A percentile compares a stretch with the other conserved stretches of the same genome.
Conservation (phyloP, 768 basidiomycete species). For the Termitomyces sp. region DNA sequence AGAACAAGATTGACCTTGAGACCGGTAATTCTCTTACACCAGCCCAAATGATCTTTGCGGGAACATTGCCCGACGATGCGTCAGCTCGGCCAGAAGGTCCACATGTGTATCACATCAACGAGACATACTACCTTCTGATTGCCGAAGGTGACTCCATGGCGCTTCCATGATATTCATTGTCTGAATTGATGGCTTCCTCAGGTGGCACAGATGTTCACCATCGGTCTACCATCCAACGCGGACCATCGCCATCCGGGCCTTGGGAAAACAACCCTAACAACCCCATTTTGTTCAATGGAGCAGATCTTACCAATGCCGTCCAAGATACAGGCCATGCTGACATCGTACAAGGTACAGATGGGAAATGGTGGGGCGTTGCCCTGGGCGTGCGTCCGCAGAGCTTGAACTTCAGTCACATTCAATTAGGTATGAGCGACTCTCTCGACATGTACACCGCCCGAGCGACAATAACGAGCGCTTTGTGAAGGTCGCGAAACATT, state of each 20-base stretch:
- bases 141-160: conserved; percentile 25
- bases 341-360: conserved; percentile 27
- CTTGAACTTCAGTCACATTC: conserved; percentile 26
- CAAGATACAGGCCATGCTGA: conserved; percentile 35
- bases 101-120: conserved; percentile 32
- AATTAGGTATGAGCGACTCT: conserved; percentile 22
- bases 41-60: conserved; percentile 29
- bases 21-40: conserved; percentile 32
- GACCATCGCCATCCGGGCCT: conserved; percentile 31
- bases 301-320: conserved; percentile 25
- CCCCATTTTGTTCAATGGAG: conserved; percentile 35
- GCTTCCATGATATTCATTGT: background rate
- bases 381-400: conserved; percentile 33
- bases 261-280: conserved; percentile 36
- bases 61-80: conserved; percentile 30
- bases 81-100: conserved; percentile 35
- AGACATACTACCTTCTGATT: conserved; percentile 34
- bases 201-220: conserved; percentile 31
- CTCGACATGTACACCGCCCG: background rate
- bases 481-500: conserved; percentile 31
- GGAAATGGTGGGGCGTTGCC: conserved; percentile 35
- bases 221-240: conserved; percentile 31
- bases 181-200: background rate
- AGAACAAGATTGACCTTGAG: conserved; percentile 30
- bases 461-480: background rate